Evolutionary conservation across 805 yeast species (phyloP).

Genomic region (Candida oleophila): DNA sequence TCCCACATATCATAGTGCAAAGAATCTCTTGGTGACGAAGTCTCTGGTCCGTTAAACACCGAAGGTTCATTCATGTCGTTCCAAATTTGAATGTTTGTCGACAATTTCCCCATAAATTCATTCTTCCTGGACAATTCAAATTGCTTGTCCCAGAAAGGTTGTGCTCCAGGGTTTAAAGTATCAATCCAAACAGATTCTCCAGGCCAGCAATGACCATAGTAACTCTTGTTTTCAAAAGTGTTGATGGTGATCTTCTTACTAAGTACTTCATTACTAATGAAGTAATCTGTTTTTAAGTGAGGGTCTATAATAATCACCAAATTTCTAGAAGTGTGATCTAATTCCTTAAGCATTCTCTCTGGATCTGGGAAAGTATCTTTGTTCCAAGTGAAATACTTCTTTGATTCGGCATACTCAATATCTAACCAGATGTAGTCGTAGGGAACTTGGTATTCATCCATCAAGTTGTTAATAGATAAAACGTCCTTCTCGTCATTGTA

Average conservation of each 20-base stretch:
- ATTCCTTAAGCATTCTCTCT: constrained; percentile 56
- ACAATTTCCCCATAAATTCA: constrained; percentile 41
- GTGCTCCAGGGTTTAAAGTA: constrained; percentile 64
- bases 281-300: constrained; percentile 74
- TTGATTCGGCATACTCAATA: constrained; percentile 83
- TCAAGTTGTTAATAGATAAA: constrained; percentile 60
- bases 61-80: constrained; percentile 99
- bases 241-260: constrained; percentile 45
- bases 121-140: constrained; percentile 45
- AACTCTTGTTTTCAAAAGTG: constrained; percentile 48
- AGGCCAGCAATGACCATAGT: constrained; percentile 95
- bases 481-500: constrained; percentile 88
- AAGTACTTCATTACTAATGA: constrained; percentile 54
- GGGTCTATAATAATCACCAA: constrained; percentile 89
- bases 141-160: constrained; percentile 57
- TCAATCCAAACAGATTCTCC: constrained; percentile 96
- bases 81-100: constrained; percentile 81
- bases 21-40: constrained; percentile 79
- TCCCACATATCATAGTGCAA: constrained; percentile 81
- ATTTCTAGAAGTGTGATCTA: constrained; percentile 74
- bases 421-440: constrained; percentile 94
- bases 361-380: constrained; percentile 72
- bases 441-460: constrained; percentile 77
- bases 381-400: constrained; percentile 93
- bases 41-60: constrained; percentile 92